These are phyloP conservation scores for Sphaerulina populicola DNA, from an alignment of 2,329 filamentous ascomycete species.

Conservation along the genomic window DNA sequence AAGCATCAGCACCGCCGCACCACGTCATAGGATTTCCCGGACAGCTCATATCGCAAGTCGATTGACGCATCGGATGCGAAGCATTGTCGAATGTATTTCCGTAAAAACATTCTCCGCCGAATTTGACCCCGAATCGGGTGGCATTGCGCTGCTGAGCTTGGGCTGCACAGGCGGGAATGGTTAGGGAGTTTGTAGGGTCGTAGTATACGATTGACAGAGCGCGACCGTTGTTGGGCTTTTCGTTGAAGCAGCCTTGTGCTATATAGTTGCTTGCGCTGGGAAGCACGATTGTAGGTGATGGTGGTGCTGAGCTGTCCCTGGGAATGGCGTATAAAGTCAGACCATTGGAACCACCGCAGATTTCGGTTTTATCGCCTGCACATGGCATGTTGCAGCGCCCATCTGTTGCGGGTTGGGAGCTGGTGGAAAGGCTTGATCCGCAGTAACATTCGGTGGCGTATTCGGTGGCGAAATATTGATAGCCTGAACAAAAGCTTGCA, in stretches of 20 bases:
- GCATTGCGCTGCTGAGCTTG: slow-evolving; percentile 21
- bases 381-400: slow-evolving; percentile 23
- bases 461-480: slow-evolving; percentile 34
- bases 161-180: slow-evolving; percentile 22
- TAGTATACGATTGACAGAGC: slow-evolving; percentile 19
- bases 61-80: background rate
- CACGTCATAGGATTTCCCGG: background rate
- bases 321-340: slow-evolving; percentile 5
- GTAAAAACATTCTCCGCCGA: slow-evolving; percentile 19
- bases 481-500: slow-evolving; percentile 26
- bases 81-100: background rate
- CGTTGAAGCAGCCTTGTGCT: slow-evolving; percentile 28
- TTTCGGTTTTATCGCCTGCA: slow-evolving; percentile 19
- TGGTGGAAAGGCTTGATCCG: background rate
- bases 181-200: slow-evolving; percentile 16
- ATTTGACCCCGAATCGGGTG: slow-evolving; percentile 30
- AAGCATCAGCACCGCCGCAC: background rate
- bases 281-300: slow-evolving; percentile 7
- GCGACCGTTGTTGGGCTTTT: slow-evolving; percentile 18
- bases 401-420: slow-evolving; percentile 8
- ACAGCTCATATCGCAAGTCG: background rate
- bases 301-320: slow-evolving; percentile 2
- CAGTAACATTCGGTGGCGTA: slow-evolving; percentile 32
- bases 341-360: slow-evolving; percentile 20
- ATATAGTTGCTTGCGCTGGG: slow-evolving; percentile 18